Base-by-base conservation (phyloP, 768 basidiomycete genomes). In the Suillus weaverae region DNA sequence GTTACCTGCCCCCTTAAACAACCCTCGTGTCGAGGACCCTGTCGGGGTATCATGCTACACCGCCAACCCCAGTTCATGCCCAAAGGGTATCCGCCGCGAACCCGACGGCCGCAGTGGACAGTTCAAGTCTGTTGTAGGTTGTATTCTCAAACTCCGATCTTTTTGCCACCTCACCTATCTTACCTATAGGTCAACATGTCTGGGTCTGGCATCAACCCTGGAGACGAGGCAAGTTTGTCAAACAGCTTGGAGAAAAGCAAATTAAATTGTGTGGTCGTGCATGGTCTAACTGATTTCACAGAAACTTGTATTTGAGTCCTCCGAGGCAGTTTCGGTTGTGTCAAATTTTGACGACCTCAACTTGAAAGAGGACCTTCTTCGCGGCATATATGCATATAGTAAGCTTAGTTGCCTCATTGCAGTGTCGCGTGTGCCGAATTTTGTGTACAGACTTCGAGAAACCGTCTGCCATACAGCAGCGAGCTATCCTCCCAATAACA, bases 381-480 rank as follows among this genome's bases (percentile, higher is more conserved):
- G 97, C 70, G 97, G 97, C 70, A 93, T 99, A 76, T 99, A 99
- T 79, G 96, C 95, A 63, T 99, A 98, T 83, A 97, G 97, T 94
- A 65, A 62, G 87, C 80, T 44, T 61, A 22, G n/a, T 54, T 38
- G 39, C 33, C 6, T 16, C n/a, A 38, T 39, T 62, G 14, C 55
- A 38, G 64, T 60, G 11, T 59, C 56, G 39, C 20, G 32, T 3
- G 44, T 62, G 63, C 66, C 65, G 62, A 14, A 46, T 22, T 18
- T 44, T 68, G 43, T 55, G 51, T 30, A 44, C 83, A 86, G 92
- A 94, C 77, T 99, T 98, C 73, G 97, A 99, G 84, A 96, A 95
- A 73, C 97, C 97, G 30, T 99, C 96, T 66, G 96, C 97, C 66
- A 98, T 99, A 73, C 97, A 99, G 81, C 95, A 97, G 80, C 91